Base-by-base conservation (phyloP, 768 basidiomycete species). In the Saitozyma podzolica region DNA sequence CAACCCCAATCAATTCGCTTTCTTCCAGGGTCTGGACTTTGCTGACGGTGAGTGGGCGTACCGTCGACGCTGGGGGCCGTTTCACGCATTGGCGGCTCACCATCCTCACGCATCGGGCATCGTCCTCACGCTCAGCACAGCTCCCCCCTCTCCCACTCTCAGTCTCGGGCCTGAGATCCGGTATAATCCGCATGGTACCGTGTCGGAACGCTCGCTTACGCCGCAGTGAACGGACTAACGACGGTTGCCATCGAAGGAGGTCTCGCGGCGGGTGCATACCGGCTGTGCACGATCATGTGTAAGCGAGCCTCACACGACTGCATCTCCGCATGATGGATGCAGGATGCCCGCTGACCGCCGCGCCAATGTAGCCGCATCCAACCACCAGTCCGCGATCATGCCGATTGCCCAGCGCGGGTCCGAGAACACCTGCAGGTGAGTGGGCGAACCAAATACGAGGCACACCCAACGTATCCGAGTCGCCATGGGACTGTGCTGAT, bases 221-320 rank as follows among this genome's bases (percentile, higher is more conserved):
- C 20, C 16, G 76, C 83, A 86, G 69, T 82, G 47, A 76, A 78
- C 51, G 88, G 87, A 49, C 69, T 83, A 0, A 80, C 88, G 10
- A 78, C 81, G 6, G 83, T 84, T 20, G 76, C 78, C 56, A 85
- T 90, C 41, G 79, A 82, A 1, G 78, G 77, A 19, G 88, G 87
- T 64, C 79, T 89, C 29, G 82, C 86, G 41, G 83, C 82, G 10
- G 87, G 87, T 52, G 72, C 80, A 40, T 89, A 90, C 80, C 81
- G 83, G 61, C 20, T 63, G 52, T 69, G 68, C 54, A 69, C 64
- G 16, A 67, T 70, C 54, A 64, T 60, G 62, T 69, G 61, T 68
- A n/a, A 65, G 67, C 29, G 4, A 11, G 3, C 40, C n/a, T 42
- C 14, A n/a, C 29, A 5, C 29, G 29, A 29, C 29, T 29, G n/a